A percentile compares a stretch with the other conserved stretches of the same genome.
phyloP scores from a whole-genome alignment of 2,329 filamentous ascomycete species.

The Diplodia sapinea region DNA sequence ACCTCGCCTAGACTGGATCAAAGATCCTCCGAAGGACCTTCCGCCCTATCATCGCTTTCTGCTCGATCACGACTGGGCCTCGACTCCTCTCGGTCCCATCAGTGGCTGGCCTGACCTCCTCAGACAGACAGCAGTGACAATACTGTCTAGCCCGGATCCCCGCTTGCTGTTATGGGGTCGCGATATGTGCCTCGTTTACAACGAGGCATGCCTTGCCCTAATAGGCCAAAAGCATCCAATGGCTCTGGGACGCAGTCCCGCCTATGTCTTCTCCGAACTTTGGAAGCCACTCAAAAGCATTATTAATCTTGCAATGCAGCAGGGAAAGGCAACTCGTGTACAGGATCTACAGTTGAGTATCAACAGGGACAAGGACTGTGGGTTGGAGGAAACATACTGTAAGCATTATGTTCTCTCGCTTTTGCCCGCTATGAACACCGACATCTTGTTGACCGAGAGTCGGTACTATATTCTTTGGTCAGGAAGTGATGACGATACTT shows the following conservation, averaged over 20 bases:
- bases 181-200: conserved; percentile 75
- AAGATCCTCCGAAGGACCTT: not conserved
- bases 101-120: conserved; percentile 71
- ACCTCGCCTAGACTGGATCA: conserved; percentile 21
- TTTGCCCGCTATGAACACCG: too few species aligned
- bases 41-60: conserved; percentile 22
- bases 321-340: conserved; percentile 26
- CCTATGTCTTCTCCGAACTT: conserved; percentile 26
- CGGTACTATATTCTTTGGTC: not conserved
- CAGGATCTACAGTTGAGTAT: conserved; percentile 18
- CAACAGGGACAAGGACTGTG: conserved; percentile 13
- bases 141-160: conserved; percentile 63
- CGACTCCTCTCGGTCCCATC: conserved; percentile 74
- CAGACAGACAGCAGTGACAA: conserved; percentile 74
- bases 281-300: conserved; percentile 22
- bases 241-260: conserved; percentile 63
- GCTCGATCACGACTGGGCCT: conserved; percentile 64
- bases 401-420: not conserved
- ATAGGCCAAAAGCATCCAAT: conserved; percentile 73
- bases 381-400: conserved; percentile 31
- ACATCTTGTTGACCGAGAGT: too few species aligned
- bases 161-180: conserved; percentile 58
- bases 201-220: conserved; percentile 69
- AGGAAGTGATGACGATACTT: not conserved
- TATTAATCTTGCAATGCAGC: conserved; percentile 27